A percentile compares a stretch with the other conserved stretches of the same genome.
phyloP scores from a whole-genome alignment of 2,329 filamentous ascomycete species.

The Rachicladosporium sp. region DNA sequence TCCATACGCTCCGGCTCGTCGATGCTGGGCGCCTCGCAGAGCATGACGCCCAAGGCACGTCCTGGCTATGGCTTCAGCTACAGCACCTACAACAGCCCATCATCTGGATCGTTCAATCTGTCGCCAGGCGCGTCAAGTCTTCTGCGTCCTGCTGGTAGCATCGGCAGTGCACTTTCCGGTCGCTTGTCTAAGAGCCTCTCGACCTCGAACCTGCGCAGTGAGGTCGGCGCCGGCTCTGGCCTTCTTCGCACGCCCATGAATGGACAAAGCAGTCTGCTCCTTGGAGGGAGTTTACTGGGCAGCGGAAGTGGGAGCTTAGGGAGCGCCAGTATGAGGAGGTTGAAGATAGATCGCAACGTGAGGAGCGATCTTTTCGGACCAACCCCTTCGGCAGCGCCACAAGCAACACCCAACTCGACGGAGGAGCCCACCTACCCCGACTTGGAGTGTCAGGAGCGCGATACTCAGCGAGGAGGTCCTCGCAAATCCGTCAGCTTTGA shows the following conservation, averaged over 20 bases:
- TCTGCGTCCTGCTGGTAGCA: constrained; percentile 45
- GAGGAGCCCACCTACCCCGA: constrained; percentile 20
- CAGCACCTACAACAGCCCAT: constrained; percentile 77
- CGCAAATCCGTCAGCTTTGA: constrained; percentile 92
- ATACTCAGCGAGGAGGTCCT: background rate
- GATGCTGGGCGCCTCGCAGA: constrained; percentile 3
- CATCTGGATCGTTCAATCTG: constrained; percentile 41
- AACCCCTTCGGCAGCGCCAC: constrained; percentile 9
- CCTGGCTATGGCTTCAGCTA: constrained; percentile 80
- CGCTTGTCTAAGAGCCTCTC: constrained; percentile 74
- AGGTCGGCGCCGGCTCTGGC: constrained; percentile 42
- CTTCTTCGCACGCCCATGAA: constrained; percentile 3
- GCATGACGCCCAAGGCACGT: constrained; percentile 4
- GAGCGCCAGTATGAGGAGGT: constrained; percentile 67
- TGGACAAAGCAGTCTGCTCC: constrained; percentile 3
- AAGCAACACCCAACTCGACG: too few species aligned
- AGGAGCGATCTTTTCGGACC: constrained; percentile 51
- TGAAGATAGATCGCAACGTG: constrained; percentile 82
- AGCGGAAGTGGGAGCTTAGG: constrained; percentile 46
- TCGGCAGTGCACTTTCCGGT: constrained; percentile 44
- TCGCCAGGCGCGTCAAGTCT: constrained; percentile 57
- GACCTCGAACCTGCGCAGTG: constrained; percentile 71
- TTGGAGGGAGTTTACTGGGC: constrained; percentile 1
- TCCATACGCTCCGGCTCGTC: constrained; percentile 4
- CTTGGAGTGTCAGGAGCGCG: too few species aligned